These are phyloP conservation scores for Leptographium wingfieldii DNA, from an alignment of 2,329 filamentous ascomycete genomes.

Conservation along the genomic window DNA sequence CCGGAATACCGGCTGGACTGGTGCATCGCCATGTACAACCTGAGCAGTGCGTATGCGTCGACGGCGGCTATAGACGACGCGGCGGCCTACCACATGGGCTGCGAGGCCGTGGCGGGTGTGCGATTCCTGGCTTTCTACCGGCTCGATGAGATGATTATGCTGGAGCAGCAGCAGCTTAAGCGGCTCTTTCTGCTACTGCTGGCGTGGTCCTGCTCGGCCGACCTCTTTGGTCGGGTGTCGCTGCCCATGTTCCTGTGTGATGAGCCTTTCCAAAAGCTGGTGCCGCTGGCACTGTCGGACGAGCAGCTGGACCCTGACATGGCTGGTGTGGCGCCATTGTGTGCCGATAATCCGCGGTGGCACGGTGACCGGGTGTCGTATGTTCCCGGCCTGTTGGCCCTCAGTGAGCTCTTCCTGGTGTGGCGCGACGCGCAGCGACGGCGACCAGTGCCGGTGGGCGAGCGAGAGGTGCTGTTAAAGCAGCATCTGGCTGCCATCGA, in stretches of 20 bases:
- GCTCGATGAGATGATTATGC: slow-evolving; percentile 13
- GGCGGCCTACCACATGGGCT: slow-evolving; percentile 9
- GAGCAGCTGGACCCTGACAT: slow-evolving; percentile 1
- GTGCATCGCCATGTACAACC: slow-evolving; percentile 24
- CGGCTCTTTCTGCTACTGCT: slow-evolving; percentile 23
- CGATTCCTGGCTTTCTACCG: slow-evolving; percentile 20
- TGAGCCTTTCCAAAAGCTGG: background rate
- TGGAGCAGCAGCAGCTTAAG: slow-evolving; percentile 20
- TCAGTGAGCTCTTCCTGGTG: slow-evolving; percentile 21
- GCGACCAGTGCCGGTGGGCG: background rate
- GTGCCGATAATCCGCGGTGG: slow-evolving; percentile 14
- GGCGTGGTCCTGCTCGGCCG: slow-evolving; percentile 10
- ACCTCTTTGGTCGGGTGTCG: background rate
- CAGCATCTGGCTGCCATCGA: slow-evolving; percentile 15
- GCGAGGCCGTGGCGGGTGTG: slow-evolving; percentile 17
- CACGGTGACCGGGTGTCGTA: slow-evolving; percentile 21
- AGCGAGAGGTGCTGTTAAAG: background rate
- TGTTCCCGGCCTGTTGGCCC: slow-evolving; percentile 20
- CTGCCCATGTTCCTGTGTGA: background rate
- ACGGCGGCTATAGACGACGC: slow-evolving; percentile 6
- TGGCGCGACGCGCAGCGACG: slow-evolving; percentile 20
- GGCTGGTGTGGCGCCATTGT: background rate
- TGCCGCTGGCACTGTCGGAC: background rate
- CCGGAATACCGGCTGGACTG: slow-evolving; percentile 20
- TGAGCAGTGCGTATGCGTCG: slow-evolving; percentile 15